These are phyloP conservation scores for Trichoderma orchidacearum DNA, from an alignment of 495 filamentous ascomycete genomes.

Conservation along the genomic window DNA sequence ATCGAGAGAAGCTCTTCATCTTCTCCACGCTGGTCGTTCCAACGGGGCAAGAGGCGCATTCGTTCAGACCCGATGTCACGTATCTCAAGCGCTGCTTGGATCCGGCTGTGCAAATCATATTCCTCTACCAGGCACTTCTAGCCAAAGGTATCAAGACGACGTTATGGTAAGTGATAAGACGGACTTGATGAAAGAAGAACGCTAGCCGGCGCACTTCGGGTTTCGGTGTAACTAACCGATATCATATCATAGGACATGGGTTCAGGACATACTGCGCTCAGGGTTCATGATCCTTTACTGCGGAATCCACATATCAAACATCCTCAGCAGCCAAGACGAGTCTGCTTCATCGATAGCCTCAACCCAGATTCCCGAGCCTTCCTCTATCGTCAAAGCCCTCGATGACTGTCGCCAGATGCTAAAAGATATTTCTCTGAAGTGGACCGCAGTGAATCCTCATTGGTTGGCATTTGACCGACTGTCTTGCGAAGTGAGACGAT, in stretches of 20 bases:
- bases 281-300: background rate
- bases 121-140: background rate
- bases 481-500: background rate
- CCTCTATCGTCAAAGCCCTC: background rate
- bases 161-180: background rate
- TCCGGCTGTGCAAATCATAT: background rate
- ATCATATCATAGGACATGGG: background rate
- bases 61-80: background rate
- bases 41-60: background rate
- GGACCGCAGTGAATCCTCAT: background rate
- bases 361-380: background rate
- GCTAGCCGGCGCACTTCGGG: too few species aligned
- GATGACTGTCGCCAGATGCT: background rate
- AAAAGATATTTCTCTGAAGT: background rate
- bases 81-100: background rate
- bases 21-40: background rate
- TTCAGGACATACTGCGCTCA: background rate
- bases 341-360: background rate
- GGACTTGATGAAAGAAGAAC: background rate
- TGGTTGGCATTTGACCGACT: background rate
- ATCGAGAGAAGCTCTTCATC: background rate
- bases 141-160: background rate
- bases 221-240: background rate
- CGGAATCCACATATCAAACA: background rate
- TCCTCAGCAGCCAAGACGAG: background rate